phyloP scores from a whole-genome alignment of 305 asterid species.

The Solanum chacoense region DNA sequence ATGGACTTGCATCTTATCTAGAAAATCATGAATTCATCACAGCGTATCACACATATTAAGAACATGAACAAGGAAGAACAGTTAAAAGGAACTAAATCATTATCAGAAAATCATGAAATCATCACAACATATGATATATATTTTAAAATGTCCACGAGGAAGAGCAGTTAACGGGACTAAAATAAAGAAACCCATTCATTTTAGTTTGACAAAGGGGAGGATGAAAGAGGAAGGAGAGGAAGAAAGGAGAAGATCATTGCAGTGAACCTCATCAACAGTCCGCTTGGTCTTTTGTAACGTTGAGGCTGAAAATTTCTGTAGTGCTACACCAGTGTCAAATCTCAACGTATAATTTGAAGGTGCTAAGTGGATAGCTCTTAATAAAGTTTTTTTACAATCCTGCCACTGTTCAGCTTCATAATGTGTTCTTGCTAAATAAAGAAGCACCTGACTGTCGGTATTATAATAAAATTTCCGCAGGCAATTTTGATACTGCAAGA shows the following conservation, averaged over 20 bases:
- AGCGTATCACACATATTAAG: not conserved
- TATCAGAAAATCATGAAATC: not conserved
- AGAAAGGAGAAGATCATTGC: not conserved
- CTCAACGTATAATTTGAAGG: slow-evolving; percentile 90
- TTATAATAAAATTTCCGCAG: slow-evolving; percentile 77
- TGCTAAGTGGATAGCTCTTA: slow-evolving; percentile 94
- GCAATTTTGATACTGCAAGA: slow-evolving; percentile 89
- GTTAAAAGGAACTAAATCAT: not conserved
- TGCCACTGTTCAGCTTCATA: slow-evolving; percentile 99
- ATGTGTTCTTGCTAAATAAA: slow-evolving; percentile 94
- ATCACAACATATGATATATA: not conserved
- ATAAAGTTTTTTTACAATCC: slow-evolving; percentile 87
- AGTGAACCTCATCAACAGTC: slow-evolving; percentile 78
- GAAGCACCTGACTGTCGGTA: slow-evolving; percentile 93
- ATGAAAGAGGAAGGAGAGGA: not conserved
- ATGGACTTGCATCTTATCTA: not conserved
- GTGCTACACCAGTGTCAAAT: slow-evolving; percentile 85
- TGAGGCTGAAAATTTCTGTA: slow-evolving; percentile 96
- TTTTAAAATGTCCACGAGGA: not conserved
- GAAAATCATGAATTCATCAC: not conserved
- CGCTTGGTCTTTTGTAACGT: slow-evolving; percentile 90
- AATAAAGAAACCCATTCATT: not conserved
- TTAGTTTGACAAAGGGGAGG: not conserved
- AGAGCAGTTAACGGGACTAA: not conserved
- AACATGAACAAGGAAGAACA: not conserved